phyloP scores from a whole-genome alignment of 495 filamentous ascomycete genomes.

The Tuber borchii region DNA sequence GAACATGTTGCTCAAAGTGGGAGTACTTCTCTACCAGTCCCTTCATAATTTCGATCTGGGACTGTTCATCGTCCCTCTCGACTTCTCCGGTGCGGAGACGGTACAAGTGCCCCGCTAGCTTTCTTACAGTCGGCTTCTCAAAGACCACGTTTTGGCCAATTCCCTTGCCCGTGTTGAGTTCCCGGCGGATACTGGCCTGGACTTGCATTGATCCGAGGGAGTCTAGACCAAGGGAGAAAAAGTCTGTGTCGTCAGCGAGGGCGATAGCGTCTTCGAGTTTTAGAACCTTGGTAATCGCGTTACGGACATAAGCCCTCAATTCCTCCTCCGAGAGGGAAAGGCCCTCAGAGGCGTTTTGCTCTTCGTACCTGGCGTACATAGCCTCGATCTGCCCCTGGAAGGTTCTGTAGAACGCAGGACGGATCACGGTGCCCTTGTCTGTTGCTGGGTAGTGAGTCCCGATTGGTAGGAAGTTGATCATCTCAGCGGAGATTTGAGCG shows the following conservation, averaged over 20 bases:
- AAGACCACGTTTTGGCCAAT: conserved; percentile 50
- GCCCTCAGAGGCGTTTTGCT: conserved; percentile 21
- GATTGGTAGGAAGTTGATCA: conserved; percentile 28
- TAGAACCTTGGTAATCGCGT: conserved; percentile 45
- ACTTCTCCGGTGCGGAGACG: conserved; percentile 44
- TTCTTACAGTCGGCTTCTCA: conserved; percentile 48
- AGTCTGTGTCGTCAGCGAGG: conserved; percentile 47
- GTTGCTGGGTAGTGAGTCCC: conserved; percentile 27
- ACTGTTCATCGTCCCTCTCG: conserved; percentile 16
- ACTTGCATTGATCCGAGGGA: conserved; percentile 57
- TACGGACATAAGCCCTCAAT: conserved; percentile 46
- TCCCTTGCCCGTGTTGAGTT: conserved; percentile 45
- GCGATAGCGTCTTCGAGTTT: conserved; percentile 35
- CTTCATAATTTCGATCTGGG: conserved; percentile 45
- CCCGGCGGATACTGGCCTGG: conserved; percentile 48
- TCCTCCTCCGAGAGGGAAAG: conserved; percentile 44
- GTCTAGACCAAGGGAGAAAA: conserved; percentile 56
- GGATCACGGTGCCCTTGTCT: conserved; percentile 47
- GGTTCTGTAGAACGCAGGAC: conserved; percentile 49
- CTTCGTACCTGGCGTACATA: conserved; percentile 46
- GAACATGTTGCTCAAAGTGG: conserved; percentile 44
- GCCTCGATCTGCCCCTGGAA: conserved; percentile 50
- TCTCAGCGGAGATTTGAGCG: conserved; percentile 33
- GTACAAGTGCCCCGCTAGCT: conserved; percentile 48
- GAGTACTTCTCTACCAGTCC: conserved; percentile 51